Evolutionary conservation across 495 filamentous ascomycete genomes (phyloP).

Genomic region (Venustampulla echinocandica): DNA sequence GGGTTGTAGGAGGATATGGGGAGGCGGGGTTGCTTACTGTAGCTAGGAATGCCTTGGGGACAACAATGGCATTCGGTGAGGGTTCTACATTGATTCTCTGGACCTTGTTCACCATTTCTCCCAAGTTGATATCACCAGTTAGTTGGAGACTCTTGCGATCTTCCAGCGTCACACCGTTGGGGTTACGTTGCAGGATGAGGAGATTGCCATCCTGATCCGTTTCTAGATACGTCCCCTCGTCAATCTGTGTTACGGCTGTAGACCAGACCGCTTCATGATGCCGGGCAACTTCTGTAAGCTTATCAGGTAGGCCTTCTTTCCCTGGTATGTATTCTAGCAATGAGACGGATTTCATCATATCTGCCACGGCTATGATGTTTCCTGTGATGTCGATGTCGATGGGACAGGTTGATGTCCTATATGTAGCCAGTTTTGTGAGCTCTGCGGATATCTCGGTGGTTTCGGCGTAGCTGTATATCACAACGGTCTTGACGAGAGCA

Average conservation of each 20-base stretch:
- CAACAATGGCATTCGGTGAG: slow-evolving; percentile 51
- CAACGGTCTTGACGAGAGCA: slow-evolving; percentile 76
- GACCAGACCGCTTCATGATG: slow-evolving; percentile 76
- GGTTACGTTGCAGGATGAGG: slow-evolving; percentile 63
- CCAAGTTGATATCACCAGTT: slow-evolving; percentile 72
- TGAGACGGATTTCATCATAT: slow-evolving; percentile 89
- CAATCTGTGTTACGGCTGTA: slow-evolving; percentile 68
- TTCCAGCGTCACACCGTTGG: slow-evolving; percentile 60
- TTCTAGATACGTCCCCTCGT: slow-evolving; percentile 64
- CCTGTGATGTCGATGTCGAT: slow-evolving; percentile 67
- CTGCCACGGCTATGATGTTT: slow-evolving; percentile 71
- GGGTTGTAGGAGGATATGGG: not conserved
- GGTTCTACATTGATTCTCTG: slow-evolving; percentile 46
- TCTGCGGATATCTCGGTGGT: slow-evolving; percentile 36
- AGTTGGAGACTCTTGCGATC: slow-evolving; percentile 63
- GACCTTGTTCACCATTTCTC: slow-evolving; percentile 90
- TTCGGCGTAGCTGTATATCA: slow-evolving; percentile 50
- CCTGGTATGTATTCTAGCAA: slow-evolving; percentile 57
- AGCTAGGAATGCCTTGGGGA: slow-evolving; percentile 78
- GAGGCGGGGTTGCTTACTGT: slow-evolving; percentile 55
- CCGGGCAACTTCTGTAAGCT: slow-evolving; percentile 63
- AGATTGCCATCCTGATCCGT: slow-evolving; percentile 84
- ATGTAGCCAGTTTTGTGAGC: slow-evolving; percentile 61
- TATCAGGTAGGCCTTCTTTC: slow-evolving; percentile 34
- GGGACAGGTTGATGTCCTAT: slow-evolving; percentile 75